These are phyloP conservation scores for Fusarium sp. DNA, from an alignment of 2,329 filamentous ascomycete genomes.

Conservation along the genomic window DNA sequence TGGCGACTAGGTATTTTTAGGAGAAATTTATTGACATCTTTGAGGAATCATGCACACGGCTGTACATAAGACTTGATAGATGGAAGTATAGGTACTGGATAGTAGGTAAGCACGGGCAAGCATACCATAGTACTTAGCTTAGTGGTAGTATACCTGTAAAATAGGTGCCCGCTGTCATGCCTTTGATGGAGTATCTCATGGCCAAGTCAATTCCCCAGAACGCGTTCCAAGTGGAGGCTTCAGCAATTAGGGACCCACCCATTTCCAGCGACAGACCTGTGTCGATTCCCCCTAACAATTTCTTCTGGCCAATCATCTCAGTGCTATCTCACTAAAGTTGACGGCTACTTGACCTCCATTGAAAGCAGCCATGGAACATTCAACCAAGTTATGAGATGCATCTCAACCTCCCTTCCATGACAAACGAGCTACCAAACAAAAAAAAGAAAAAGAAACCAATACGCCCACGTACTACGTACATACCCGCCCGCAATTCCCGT, in stretches of 20 bases:
- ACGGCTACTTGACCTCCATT: constrained; percentile 17
- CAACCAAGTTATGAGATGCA: constrained; percentile 22
- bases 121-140: no score
- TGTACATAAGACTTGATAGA: no score
- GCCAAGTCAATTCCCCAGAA: constrained; percentile 20
- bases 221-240: constrained; percentile 11
- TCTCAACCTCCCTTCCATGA: constrained; percentile 1
- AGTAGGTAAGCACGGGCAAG: no score
- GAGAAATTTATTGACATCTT: no score
- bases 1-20: not conserved
- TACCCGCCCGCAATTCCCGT: not conserved
- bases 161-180: no score
- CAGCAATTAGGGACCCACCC: constrained; percentile 1
- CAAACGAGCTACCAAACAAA: constrained; percentile 25
- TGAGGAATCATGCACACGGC: no score
- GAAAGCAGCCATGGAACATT: constrained; percentile 28
- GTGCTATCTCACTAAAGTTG: constrained; percentile 26
- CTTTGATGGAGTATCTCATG: not conserved
- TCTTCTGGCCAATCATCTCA: constrained; percentile 29
- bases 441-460: no score
- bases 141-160: no score
- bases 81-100: no score
- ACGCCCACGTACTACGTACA: not conserved
- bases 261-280: not conserved
- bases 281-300: constrained; percentile 39